phyloP scores from a whole-genome alignment of 2,329 filamentous ascomycete species.

The Hyphodiscus sp. region DNA sequence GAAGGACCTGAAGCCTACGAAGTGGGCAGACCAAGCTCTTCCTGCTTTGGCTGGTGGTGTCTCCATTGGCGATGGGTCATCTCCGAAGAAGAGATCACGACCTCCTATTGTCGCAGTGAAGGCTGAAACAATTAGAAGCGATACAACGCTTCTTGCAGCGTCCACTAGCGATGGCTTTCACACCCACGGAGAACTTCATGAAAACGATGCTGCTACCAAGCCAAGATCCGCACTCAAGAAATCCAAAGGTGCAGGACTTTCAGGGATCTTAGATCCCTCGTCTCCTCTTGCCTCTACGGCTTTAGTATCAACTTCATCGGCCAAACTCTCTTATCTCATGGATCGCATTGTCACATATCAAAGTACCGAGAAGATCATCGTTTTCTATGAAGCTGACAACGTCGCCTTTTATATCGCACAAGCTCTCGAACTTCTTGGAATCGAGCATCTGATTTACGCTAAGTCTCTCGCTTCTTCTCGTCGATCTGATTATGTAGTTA shows the following conservation, averaged over 20 bases:
- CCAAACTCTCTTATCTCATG: conserved; percentile 81
- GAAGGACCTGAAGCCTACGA: conserved; percentile 5
- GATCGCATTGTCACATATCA: conserved; percentile 65
- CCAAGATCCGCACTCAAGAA: conserved; percentile 19
- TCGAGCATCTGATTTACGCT: conserved; percentile 61
- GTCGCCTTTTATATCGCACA: conserved; percentile 80
- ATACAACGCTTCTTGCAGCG: neutral
- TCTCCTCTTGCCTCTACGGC: conserved; percentile 32
- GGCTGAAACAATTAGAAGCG: neutral
- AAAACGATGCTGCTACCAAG: neutral
- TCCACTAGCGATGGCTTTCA: neutral
- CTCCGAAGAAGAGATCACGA: conserved; percentile 13
- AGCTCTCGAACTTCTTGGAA: conserved; percentile 65
- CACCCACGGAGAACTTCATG: neutral
- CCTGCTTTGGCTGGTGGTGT: conserved; percentile 21
- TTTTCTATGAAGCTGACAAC: conserved; percentile 90
- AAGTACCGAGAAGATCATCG: conserved; percentile 72
- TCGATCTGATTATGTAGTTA: conserved; percentile 68
- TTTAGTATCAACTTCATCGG: conserved; percentile 71
- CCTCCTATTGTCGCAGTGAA: neutral
- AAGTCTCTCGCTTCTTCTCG: conserved; percentile 52
- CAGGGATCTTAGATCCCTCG: conserved; percentile 10
- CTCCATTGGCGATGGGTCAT: conserved; percentile 13
- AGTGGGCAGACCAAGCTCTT: conserved; percentile 4
- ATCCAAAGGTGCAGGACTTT: conserved; percentile 17